A percentile compares a stretch with the other conserved stretches of the same genome.
Conservation (phyloP, 73 alveolate genomes). For the Paramecium tetraurelia region DNA sequence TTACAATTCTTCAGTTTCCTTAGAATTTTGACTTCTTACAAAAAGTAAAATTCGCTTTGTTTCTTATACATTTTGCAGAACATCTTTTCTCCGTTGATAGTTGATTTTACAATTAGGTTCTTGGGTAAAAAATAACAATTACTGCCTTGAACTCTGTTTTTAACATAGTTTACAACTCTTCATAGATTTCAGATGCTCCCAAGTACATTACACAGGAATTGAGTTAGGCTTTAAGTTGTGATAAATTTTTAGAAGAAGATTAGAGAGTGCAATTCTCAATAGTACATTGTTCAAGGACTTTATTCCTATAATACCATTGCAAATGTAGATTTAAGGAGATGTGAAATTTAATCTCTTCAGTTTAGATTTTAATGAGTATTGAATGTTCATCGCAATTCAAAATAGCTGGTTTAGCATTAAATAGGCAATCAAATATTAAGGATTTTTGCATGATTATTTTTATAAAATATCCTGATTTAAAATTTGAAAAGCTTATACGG, state of each 20-base stretch:
- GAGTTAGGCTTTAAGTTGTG: neutral
- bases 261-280: neutral
- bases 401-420: neutral
- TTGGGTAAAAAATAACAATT: neutral
- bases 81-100: neutral
- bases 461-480: neutral
- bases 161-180: neutral
- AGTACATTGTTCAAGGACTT: neutral
- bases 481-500: neutral
- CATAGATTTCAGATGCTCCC: neutral
- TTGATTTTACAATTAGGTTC: neutral
- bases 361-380: neutral
- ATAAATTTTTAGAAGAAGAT: neutral
- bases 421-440: neutral
- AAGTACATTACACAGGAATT: neutral
- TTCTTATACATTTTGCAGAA: neutral
- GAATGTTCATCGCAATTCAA: neutral
- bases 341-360: neutral
- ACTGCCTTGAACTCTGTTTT: neutral
- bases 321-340: neutral
- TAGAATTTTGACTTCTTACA: neutral
- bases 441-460: neutral
- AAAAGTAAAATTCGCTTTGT: neutral
- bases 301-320: neutral
- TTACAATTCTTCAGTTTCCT: neutral